Base-by-base conservation (phyloP, 2,329 filamentous ascomycete genomes). In the Penicillium sp. region DNA sequence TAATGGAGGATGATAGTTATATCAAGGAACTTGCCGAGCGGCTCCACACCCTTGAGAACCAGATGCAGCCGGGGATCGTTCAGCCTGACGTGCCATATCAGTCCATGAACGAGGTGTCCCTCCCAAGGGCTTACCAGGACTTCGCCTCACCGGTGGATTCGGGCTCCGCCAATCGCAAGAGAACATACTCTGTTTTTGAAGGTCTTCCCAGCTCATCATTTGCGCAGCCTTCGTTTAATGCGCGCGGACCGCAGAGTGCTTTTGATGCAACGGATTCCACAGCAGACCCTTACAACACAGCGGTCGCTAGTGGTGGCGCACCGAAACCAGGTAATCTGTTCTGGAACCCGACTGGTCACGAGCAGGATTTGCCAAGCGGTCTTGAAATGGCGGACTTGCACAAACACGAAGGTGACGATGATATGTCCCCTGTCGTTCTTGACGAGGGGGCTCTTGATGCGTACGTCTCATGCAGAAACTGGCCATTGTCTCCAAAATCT, bases 11-110 rank as follows among this genome's bases (percentile, higher is more conserved):
- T 46, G 26, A 49, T 66, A 90, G 87, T 15, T 96, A 96, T 66
- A 96, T 96, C 71, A 96, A 95, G 70, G 91, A 96, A 72, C 82
- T 96, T 22, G 90, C 91, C 23, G 91, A 96, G 69, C 82, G 92
- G 25, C 85, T 96, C 56, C 86, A 92, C 65, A 87, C 84, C 42
- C 87, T 96, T 44, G 92, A 96, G 70, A 89, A 87, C 61, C 89
- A 90, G 68, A 85, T 94, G 54, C 74, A 78, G 52, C 75, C 75
- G 4, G 60, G 68, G 14, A 74, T 74, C 59, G 66, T 70, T 8
- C 70, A 74, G 41, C 61, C 71, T 25, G 75, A 77, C 26, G 73
- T 76, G 54, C 74, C 70, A 15, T 80, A 79, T 58, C 69, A 75
- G 46, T 60, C 70, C 14, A 75, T 78, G 68, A 73, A 74, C 51